Evolutionary conservation across 1,139 yeast species (phyloP).

Genomic region (Arxiozyma bovina): DNA sequence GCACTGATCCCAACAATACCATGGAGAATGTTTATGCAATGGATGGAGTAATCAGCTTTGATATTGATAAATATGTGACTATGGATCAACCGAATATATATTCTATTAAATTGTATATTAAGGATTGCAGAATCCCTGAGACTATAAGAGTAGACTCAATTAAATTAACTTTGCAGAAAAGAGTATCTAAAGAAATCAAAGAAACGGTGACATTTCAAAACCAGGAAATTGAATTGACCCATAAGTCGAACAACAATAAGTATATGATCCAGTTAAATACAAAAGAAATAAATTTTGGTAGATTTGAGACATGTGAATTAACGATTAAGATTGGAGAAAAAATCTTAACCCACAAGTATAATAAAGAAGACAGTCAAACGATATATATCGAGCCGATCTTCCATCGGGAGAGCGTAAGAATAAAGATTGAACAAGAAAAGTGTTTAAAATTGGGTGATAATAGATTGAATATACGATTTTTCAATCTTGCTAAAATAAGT

Average conservation of each 20-base stretch:
- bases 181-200: slow-evolving; percentile 6
- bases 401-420: slow-evolving; percentile 12
- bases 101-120: slow-evolving; percentile 15
- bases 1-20: background rate
- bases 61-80: slow-evolving; percentile 6
- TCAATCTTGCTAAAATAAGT: slow-evolving; percentile 10
- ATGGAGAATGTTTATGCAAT: slow-evolving; percentile 19
- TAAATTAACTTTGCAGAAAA: slow-evolving; percentile 14
- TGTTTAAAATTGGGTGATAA: slow-evolving; percentile 16
- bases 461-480: slow-evolving; percentile 10
- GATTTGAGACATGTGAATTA: slow-evolving; percentile 17
- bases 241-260: slow-evolving; percentile 6
- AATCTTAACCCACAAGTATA: slow-evolving; percentile 20
- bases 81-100: slow-evolving; percentile 17
- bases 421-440: slow-evolving; percentile 14
- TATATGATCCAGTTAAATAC: slow-evolving; percentile 13
- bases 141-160: slow-evolving; percentile 16
- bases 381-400: slow-evolving; percentile 17
- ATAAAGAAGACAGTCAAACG: background rate
- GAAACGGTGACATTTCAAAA: slow-evolving; percentile 14
- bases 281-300: slow-evolving; percentile 20
- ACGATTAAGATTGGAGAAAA: slow-evolving; percentile 24
- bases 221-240: slow-evolving; percentile 6
- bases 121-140: slow-evolving; percentile 15
- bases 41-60: slow-evolving; percentile 19